Evolutionary conservation across 768 basidiomycete genomes (phyloP).

Genomic region (Pleurotus salmoneostramineus): DNA sequence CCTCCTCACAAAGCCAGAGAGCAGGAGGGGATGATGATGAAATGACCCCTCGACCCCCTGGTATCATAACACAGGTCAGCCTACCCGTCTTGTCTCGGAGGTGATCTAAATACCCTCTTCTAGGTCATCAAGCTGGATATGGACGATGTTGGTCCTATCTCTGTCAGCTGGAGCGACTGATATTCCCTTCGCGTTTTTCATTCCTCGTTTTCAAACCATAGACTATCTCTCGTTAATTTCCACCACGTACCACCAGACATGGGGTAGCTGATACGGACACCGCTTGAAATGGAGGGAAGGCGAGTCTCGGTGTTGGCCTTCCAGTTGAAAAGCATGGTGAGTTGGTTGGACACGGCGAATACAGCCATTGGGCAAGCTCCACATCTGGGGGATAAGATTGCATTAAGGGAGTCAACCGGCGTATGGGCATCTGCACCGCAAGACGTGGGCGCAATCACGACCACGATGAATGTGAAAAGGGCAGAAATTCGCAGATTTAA

Average conservation of each 20-base stretch:
- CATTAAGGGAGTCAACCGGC: conserved; percentile 12
- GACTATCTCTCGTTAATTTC: no score
- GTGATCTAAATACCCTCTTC: neutral
- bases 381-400: conserved; percentile 17
- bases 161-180: neutral
- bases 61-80: neutral
- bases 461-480: no score
- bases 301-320: conserved; percentile 32
- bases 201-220: no score
- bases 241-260: no score
- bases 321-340: conserved; percentile 38
- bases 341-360: conserved; percentile 36
- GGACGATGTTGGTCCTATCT: neutral
- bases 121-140: neutral
- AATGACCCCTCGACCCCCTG: neutral
- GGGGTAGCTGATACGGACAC: conserved; percentile 36
- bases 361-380: conserved; percentile 39
- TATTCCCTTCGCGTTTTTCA: no score
- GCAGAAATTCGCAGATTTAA: no score
- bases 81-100: neutral
- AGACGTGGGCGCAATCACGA: no score
- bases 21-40: neutral
- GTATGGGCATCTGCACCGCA: no score
- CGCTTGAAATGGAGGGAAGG: conserved; percentile 39
- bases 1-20: neutral